Conservation (phyloP, 805 yeast species). For the Grigorovia yakushimaensis region DNA sequence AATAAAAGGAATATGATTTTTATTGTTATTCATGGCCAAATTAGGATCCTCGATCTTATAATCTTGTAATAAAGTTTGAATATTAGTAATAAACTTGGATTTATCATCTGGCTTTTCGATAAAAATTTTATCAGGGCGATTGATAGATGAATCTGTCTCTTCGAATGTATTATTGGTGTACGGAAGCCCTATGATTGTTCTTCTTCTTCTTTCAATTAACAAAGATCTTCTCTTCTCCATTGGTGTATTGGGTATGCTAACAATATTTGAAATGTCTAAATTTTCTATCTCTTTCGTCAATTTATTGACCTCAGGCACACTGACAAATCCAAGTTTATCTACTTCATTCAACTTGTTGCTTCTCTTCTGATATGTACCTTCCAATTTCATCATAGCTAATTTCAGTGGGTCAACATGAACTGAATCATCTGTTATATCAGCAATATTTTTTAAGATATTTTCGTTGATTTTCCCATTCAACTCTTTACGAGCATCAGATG, state of each 20-base stretch:
- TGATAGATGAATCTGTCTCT: conserved; percentile 19
- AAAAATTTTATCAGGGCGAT: conserved; percentile 1
- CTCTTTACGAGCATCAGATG: conserved; percentile 45
- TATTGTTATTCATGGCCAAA: conserved; percentile 24
- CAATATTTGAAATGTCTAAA: conserved; percentile 9
- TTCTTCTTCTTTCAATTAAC: conserved; percentile 32
- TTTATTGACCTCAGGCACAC: conserved; percentile 11
- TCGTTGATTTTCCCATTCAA: conserved; percentile 1
- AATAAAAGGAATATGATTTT: conserved; percentile 72
- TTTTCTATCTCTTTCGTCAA: conserved; percentile 14
- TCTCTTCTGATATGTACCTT: conserved; percentile 43
- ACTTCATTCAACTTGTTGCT: not conserved
- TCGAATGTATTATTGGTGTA: conserved; percentile 2
- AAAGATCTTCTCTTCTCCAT: conserved; percentile 23
- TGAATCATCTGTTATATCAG: conserved; percentile 76
- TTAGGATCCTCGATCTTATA: conserved; percentile 22
- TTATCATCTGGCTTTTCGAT: not conserved
- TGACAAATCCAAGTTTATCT: conserved; percentile 4
- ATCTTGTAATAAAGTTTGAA: conserved; percentile 16
- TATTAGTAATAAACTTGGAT: conserved; percentile 10
- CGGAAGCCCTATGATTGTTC: conserved; percentile 29
- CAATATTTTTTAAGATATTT: conserved; percentile 39
- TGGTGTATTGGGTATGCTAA: conserved; percentile 10
- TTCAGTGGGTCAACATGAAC: conserved; percentile 58
- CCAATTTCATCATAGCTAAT: conserved; percentile 67